Conservation (phyloP, 108 stramenopile species). For the Fragilaria radians region DNA sequence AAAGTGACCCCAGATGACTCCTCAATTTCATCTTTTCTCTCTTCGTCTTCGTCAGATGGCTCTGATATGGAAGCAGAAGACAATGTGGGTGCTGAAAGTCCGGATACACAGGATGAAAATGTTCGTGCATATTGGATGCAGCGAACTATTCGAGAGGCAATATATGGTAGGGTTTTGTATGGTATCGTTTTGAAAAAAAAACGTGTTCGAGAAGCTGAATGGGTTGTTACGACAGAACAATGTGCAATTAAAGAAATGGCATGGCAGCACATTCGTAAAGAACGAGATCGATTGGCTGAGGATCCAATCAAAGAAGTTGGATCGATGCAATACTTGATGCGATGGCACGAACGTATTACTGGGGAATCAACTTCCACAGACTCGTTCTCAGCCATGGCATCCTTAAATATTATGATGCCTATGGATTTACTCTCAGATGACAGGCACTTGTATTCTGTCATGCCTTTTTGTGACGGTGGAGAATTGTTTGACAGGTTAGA, state of each 20-base stretch:
- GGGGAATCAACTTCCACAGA: constrained; percentile 12
- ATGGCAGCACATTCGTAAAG: constrained; percentile 64
- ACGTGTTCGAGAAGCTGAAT: constrained; percentile 37
- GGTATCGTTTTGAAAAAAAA: constrained; percentile 57
- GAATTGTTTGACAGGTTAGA: constrained; percentile 82
- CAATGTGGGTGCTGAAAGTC: constrained; percentile 7
- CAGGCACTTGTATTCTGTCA: constrained; percentile 74
- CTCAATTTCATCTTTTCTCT: no score
- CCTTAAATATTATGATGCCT: constrained; percentile 73
- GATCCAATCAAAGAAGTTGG: constrained; percentile 83
- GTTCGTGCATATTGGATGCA: constrained; percentile 77
- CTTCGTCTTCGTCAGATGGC: constrained; percentile 7
- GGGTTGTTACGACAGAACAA: constrained; percentile 67
- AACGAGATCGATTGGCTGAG: constrained; percentile 60
- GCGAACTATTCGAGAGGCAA: constrained; percentile 69
- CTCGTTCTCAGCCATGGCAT: constrained; percentile 39
- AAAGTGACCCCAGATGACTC: neutral
- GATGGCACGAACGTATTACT: constrained; percentile 16
- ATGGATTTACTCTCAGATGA: constrained; percentile 76
- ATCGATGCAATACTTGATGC: constrained; percentile 72
- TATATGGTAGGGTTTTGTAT: constrained; percentile 72
- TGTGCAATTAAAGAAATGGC: constrained; percentile 83
- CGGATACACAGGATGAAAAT: neutral
- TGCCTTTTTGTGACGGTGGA: constrained; percentile 87
- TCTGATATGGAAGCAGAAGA: neutral